Base-by-base conservation (phyloP, 768 basidiomycete genomes). In the Rhizopogon sp. region DNA sequence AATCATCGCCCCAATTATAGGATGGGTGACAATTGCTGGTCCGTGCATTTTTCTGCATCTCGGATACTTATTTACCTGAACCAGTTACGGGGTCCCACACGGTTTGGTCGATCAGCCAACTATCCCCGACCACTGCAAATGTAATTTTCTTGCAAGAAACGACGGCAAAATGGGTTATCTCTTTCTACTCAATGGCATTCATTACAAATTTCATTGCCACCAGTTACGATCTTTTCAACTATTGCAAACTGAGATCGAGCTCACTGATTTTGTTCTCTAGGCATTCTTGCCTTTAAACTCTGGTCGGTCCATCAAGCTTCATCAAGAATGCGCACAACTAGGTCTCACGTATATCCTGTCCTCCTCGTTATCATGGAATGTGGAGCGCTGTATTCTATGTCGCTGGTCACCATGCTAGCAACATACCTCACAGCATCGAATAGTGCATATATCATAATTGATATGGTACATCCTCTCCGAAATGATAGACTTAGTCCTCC, bases 141-240 rank as follows among this genome's bases (percentile, higher is more conserved):
- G 11, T 11, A 22, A 35, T 59, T 29, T 59, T 59, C 51, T 22
- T 53, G 29, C 13, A 40, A 37, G 22, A 59, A 49, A 57, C 52
- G 14, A 57, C 52, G 20, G 43, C 25, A 16, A 39, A 56, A 42
- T 60, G 58, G 58, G 52, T 60, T 13, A 43, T 51, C 25, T 57
- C 58, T 6, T 57, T 55, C 28, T 60, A 53, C 40, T 39, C 52
- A 17, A 20, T 52, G 17, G 52, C 58, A 11, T 52, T 59, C 9
- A 51, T 40, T 14, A 59, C 58, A 8, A 59, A 59, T 41, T 0
- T 59, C 11, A 53, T 56, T 31, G 43, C 39, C 20, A 54, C 58
- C 33, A 50, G 58, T 60, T 42, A 22, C 39, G 39, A 16, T 14
- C 20, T 11, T 31, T n/a, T 13, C 31, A 28, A 9, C 42, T 28